A percentile compares a stretch with the other conserved stretches of the same genome.
phyloP scores from a whole-genome alignment of 2,329 filamentous ascomycete species.

The Bipolaris gigantea region DNA sequence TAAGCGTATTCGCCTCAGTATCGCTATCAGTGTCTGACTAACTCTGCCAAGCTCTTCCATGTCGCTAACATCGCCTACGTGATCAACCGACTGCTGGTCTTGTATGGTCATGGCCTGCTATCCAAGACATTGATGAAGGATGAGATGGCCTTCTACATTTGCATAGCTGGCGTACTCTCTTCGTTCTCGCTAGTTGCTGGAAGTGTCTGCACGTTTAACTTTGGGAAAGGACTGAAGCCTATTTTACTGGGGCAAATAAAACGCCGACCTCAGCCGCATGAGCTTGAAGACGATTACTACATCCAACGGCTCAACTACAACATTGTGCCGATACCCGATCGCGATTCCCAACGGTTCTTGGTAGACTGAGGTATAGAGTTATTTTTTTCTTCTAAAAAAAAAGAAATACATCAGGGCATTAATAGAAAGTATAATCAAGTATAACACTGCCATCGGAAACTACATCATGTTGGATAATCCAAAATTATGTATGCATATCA shows the following conservation, averaged over 20 bases:
- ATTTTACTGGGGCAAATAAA: slow-evolving; percentile 17
- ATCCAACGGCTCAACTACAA: slow-evolving; percentile 19
- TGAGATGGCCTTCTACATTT: slow-evolving; percentile 27
- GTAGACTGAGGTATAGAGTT: slow-evolving; percentile 5
- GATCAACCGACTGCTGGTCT: slow-evolving; percentile 22
- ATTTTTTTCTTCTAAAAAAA: not conserved
- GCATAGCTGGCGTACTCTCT: slow-evolving; percentile 13
- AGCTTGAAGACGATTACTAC: slow-evolving; percentile 9
- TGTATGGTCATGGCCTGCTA: slow-evolving; percentile 12
- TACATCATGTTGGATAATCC: too few relatives aligned
- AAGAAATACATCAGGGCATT: too few relatives aligned
- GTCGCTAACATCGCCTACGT: slow-evolving; percentile 25
- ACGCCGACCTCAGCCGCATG: slow-evolving; percentile 7
- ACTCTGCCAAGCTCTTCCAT: slow-evolving; percentile 13
- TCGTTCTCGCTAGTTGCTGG: slow-evolving; percentile 5
- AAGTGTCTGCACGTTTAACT: slow-evolving; percentile 24
- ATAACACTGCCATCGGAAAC: too few relatives aligned
- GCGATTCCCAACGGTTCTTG: slow-evolving; percentile 10
- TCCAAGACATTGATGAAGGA: slow-evolving; percentile 23
- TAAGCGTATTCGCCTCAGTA: slow-evolving; percentile 5
- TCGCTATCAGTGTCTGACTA: not conserved
- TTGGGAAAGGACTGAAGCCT: slow-evolving; percentile 26
- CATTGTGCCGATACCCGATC: slow-evolving; percentile 5
- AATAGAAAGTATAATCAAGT: too few relatives aligned
- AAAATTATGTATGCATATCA: too few relatives aligned